A percentile compares a stretch with the other conserved stretches of the same genome.
Conservation (phyloP, 2,329 filamentous ascomycete species). For the Scytalidium sp. region DNA sequence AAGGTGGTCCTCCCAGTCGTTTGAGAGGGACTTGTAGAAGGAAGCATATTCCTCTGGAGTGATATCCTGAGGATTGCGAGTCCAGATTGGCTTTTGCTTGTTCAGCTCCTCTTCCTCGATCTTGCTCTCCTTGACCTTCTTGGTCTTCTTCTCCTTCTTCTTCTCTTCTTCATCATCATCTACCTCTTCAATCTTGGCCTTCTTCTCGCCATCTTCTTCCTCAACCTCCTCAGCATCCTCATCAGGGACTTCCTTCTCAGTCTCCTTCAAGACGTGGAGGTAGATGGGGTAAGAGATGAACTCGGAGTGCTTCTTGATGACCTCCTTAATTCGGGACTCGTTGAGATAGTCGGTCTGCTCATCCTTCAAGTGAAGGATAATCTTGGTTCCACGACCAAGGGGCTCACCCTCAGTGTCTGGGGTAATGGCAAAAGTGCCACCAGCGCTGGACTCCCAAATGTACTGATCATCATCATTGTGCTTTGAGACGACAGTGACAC, state of each 20-base stretch:
- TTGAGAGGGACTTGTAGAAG: constrained; percentile 99
- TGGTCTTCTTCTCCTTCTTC: constrained; percentile 95
- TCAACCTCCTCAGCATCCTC: constrained; percentile 78
- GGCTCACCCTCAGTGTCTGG: constrained; percentile 88
- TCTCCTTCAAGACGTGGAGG: constrained; percentile 99
- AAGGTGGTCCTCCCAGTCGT: constrained; percentile 99
- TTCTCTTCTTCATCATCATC: constrained; percentile 83
- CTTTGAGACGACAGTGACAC: constrained; percentile 94
- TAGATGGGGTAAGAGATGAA: constrained; percentile 99
- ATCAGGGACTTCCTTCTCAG: constrained; percentile 96
- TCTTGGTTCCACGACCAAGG: constrained; percentile 93
- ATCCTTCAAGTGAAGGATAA: constrained; percentile 98
- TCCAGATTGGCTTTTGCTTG: constrained; percentile 99
- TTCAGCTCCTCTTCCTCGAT: constrained; percentile 99
- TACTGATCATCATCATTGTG: constrained; percentile 99
- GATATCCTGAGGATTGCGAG: constrained; percentile 95
- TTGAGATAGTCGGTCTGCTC: constrained; percentile 98
- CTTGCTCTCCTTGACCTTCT: constrained; percentile 98
- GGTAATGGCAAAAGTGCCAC: constrained; percentile 92
- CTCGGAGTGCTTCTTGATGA: constrained; percentile 99
- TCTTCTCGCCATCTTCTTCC: constrained; percentile 77
- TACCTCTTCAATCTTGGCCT: constrained; percentile 95
- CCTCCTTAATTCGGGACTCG: constrained; percentile 99
- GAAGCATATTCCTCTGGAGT: constrained; percentile 93
- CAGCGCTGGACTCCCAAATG: constrained; percentile 96